Conservation (phyloP, 2,329 filamentous ascomycete genomes). For the Ophiostoma fasciatum region DNA sequence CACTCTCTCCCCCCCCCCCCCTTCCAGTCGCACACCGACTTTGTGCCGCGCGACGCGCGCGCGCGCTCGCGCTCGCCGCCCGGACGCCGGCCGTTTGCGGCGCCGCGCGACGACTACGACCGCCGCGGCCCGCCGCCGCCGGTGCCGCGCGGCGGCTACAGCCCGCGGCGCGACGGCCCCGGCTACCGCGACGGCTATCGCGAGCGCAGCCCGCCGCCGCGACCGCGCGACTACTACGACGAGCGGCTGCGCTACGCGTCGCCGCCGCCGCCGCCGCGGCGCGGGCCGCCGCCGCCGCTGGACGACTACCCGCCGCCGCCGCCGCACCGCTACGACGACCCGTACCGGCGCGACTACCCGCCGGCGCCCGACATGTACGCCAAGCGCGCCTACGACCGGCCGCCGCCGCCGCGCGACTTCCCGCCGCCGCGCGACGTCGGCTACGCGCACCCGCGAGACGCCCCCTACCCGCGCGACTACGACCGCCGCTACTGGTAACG, state of each 20-base stretch:
- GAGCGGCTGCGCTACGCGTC: conserved; percentile 69
- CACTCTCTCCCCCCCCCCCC: too few relatives aligned
- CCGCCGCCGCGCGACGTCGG: conserved; percentile 27
- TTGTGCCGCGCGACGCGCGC: conserved; percentile 50
- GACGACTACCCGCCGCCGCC: conserved; percentile 63
- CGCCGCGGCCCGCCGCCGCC: conserved; percentile 56
- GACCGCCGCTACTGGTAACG: conserved; percentile 18
- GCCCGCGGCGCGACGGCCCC: conserved; percentile 49
- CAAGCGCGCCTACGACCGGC: conserved; percentile 41
- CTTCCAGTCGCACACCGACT: conserved; percentile 63
- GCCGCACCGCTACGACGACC: conserved; percentile 59
- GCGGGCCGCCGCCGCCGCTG: conserved; percentile 52
- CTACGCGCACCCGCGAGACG: conserved; percentile 30
- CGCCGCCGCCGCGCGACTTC: conserved; percentile 24
- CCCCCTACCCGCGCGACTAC: conserved; percentile 30
- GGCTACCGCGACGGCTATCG: conserved; percentile 60
- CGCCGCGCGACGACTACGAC: conserved; percentile 65
- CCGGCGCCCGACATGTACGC: conserved; percentile 47
- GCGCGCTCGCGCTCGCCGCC: conserved; percentile 68
- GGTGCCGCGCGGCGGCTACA: conserved; percentile 58
- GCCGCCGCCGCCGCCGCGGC: conserved; percentile 67
- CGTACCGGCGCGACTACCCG: conserved; percentile 56
- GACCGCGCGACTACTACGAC: conserved; percentile 83
- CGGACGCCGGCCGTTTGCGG: conserved; percentile 49
- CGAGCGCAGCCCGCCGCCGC: conserved; percentile 69